Evolutionary conservation across 2,329 filamentous ascomycete genomes (phyloP), one percentile per base, ranked within the genome.

Genomic region (Paraconiothyrium brasiliense): DNA sequence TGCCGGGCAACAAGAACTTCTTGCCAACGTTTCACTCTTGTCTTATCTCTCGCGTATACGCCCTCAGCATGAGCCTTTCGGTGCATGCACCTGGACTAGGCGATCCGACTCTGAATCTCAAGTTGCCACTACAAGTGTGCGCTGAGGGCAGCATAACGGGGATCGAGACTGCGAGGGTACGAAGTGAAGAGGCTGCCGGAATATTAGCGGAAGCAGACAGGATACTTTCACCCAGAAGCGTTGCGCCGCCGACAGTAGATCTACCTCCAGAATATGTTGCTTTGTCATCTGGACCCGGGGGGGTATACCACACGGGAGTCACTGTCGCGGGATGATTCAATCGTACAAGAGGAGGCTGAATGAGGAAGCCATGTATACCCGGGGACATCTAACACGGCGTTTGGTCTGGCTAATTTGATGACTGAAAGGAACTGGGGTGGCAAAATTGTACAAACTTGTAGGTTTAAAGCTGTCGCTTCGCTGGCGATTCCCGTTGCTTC

Each of bases 21-120:
- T 79, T 90, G 22, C 90, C 90, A 1, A 89, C 89, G 2, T 92
- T 92, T 78, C 87, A 91, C 79, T 84, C 85, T 43, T 92, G 90
- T 74, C 83, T 92, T 57, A 79, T 88, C 48, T 87, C 86, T n/a
- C 84, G 90, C 56, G 79, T 83, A 20, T 92, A 92, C 74, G 76
- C 81, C 4, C 82, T 92, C 14, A 85, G 87, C 57, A 77, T 92
- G 59, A 80, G 82, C 14, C 76, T 92, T 24, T 82, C 84, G 3
- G 82, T 86, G 54, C 66, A 74, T 4, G 62, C 61, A 11, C 83
- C 84, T 0, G 80, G 80, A 22, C 76, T 81, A 50, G 75, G 80
- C 56, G 67, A 73, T 30, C 66, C 71, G 0, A 67, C 58, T 0
- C 57, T 84, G 35, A 72, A 73, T 8, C 70, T 84, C 46, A 83